Conservation (phyloP, 306 rosid species). For the Citrullus amarus region DNA sequence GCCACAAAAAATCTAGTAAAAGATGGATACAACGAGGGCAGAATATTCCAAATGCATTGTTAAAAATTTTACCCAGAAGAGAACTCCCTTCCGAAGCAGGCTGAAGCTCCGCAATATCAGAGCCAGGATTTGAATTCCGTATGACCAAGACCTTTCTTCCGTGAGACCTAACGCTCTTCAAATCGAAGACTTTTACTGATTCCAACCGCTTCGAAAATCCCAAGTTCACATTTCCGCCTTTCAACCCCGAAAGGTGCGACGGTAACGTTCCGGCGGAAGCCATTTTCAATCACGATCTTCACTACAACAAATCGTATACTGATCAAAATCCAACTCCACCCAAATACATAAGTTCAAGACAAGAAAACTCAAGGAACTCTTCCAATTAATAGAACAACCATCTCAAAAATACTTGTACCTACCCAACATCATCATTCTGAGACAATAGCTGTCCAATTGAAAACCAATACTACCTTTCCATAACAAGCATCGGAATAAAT, state of each 20-base stretch:
- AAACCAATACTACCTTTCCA: conserved; percentile 1
- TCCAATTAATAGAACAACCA: not conserved
- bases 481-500: not conserved
- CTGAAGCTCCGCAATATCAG: conserved; percentile 74
- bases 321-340: conserved; percentile 2
- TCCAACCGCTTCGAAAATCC: conserved; percentile 58
- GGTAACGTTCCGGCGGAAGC: conserved; percentile 72
- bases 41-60: not conserved
- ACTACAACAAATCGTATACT: conserved; percentile 18
- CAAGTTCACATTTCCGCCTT: conserved; percentile 47
- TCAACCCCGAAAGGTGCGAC: conserved; percentile 46
- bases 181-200: conserved; percentile 61
- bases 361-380: not conserved
- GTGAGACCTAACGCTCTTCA: conserved; percentile 35
- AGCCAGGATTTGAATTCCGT: conserved; percentile 55
- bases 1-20: not conserved
- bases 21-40: not conserved
- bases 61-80: conserved; percentile 45
- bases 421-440: not conserved
- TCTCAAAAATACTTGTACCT: not conserved
- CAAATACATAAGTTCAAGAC: not conserved
- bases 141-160: conserved; percentile 52
- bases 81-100: conserved; percentile 82
- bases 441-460: not conserved
- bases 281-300: conserved; percentile 42